Evolutionary conservation across 1,139 yeast genomes (phyloP).

Genomic region (Kurtzmaniella quercitrusa): DNA sequence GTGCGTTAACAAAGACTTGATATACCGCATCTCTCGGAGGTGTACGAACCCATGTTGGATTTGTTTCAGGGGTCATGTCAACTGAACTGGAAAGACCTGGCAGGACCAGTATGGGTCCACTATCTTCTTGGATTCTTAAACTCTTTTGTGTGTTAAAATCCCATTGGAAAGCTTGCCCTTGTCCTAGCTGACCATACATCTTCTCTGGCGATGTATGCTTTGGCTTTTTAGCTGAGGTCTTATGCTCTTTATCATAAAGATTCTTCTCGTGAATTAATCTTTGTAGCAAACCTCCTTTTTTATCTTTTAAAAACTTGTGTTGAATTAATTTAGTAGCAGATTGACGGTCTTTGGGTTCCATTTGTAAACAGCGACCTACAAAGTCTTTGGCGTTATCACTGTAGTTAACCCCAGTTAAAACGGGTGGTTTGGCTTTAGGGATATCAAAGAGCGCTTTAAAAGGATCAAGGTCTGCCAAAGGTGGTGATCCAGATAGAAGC

Average conservation of each 20-base stretch:
- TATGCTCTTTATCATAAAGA: slow-evolving; percentile 15
- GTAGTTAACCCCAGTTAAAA: slow-evolving; percentile 39
- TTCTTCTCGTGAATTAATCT: slow-evolving; percentile 21
- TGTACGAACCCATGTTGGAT: slow-evolving; percentile 1
- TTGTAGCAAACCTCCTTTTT: slow-evolving; percentile 11
- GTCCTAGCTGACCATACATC: neutral
- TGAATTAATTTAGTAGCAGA: slow-evolving; percentile 40
- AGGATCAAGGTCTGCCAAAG: slow-evolving; percentile 65
- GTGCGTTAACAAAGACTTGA: slow-evolving; percentile 32
- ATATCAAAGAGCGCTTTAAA: slow-evolving; percentile 70
- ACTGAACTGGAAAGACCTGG: neutral
- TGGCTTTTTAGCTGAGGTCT: slow-evolving; percentile 16
- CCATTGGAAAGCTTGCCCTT: slow-evolving; percentile 13
- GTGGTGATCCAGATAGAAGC: slow-evolving; percentile 68
- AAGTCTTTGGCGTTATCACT: slow-evolving; percentile 56
- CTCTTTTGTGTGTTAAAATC: slow-evolving; percentile 15
- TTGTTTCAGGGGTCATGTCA: neutral
- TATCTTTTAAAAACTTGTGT: slow-evolving; percentile 39
- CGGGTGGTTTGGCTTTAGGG: slow-evolving; percentile 67
- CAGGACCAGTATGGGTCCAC: neutral
- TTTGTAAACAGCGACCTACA: slow-evolving; percentile 53
- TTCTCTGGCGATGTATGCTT: slow-evolving; percentile 12
- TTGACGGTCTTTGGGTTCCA: slow-evolving; percentile 54
- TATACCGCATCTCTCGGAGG: slow-evolving; percentile 21
- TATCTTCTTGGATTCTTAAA: neutral